These are phyloP conservation scores for Solanum ossicruentum DNA, from an alignment of 257 asterid species.

Conservation along the genomic window DNA sequence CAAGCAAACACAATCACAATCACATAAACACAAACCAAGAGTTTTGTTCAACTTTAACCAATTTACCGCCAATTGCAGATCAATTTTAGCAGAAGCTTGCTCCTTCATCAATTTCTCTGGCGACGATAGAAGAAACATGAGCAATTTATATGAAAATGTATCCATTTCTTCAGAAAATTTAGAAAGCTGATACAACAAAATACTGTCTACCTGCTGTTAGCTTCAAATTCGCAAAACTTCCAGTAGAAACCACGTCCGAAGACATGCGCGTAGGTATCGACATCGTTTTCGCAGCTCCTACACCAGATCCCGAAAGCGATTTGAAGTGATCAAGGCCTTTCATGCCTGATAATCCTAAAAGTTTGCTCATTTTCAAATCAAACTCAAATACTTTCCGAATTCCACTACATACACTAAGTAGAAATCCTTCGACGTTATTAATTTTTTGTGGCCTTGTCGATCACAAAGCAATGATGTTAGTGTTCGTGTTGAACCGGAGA, in stretches of 20 bases:
- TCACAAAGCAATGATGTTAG: neutral
- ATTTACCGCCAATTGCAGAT: conserved; percentile 76
- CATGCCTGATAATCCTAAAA: conserved; percentile 59
- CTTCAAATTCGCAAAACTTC: conserved; percentile 80
- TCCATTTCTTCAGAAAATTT: neutral
- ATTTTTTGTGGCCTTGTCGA: neutral
- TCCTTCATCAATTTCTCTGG: conserved; percentile 88
- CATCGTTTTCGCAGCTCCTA: conserved; percentile 34
- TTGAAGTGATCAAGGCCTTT: conserved; percentile 51
- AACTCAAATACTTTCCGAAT: neutral
- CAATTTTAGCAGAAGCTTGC: conserved; percentile 85
- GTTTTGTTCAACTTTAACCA: neutral
- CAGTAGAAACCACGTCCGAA: conserved; percentile 40
- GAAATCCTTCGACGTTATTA: neutral
- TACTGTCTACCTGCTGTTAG: conserved; percentile 60
- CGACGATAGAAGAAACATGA: neutral
- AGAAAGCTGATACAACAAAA: neutral
- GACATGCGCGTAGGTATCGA: conserved; percentile 33
- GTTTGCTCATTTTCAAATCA: conserved; percentile 43
- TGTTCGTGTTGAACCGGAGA: neutral
- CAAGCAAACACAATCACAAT: neutral
- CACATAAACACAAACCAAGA: neutral
- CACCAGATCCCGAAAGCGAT: conserved; percentile 26
- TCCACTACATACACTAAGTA: neutral
- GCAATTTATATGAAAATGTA: neutral